Evolutionary conservation across 2,329 filamentous ascomycete genomes (phyloP), one percentile per base, ranked within the genome.

Genomic region (Fusarium sp.): DNA sequence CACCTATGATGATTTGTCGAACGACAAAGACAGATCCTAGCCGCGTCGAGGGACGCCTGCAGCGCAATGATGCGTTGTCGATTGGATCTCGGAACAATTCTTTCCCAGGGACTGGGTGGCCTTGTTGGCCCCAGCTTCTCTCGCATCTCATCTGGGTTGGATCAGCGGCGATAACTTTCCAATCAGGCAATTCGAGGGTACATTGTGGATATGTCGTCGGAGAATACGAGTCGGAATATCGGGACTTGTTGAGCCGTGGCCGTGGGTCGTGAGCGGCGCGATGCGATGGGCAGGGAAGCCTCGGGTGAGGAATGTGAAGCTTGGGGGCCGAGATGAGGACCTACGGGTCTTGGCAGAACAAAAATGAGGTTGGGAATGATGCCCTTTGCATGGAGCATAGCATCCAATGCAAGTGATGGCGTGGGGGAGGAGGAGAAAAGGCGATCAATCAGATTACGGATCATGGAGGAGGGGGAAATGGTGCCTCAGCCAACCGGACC

Each of bases 81-180:
- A 62, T 62, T 62, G 60, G 60, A 62, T 62, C 60, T 62, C 60
- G 46, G 46, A 53, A 62, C 17, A 35, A 31, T 40, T 16, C 17
- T 51, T 35, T 55, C 46, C 29, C 60, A 40, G 60, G 46, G 60
- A 62, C 60, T 51, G n/a, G 59, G 59, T 14, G 33, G 59, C 40
- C 58, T 51, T 17, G 58, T 51, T 38, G 31, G 35, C 59, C 31
- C 59, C 44, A 20, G 59, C 59, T 62, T 62, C 44, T 62, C 59
- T 51, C 33, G 31, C 59, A 62, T 62, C 59, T 62, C 59, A 62
- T 62, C 33, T 29, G 59, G 59, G 22, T 51, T 62, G 42, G 59
- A 62, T 24, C 29, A 51, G 40, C 59, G 59, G 59, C 14, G 20
- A 40, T 31, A 51, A 16, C 42, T 31, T 53, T 29, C 59, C 22